Base-by-base conservation (phyloP, 108 stramenopile species). In the Bacterosira constricta region DNA sequence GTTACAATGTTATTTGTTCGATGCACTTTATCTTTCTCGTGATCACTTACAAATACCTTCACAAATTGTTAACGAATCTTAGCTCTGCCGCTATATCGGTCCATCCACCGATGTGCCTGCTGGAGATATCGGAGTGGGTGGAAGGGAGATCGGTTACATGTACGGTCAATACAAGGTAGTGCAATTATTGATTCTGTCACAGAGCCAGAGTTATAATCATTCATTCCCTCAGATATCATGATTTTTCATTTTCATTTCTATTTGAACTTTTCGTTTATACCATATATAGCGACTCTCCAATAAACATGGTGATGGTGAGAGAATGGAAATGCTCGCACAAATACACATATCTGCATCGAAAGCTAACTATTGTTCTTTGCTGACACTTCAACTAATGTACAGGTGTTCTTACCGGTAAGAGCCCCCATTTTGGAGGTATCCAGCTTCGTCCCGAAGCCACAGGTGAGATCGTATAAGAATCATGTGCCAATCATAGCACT, bases 41-140 rank as follows among this genome's bases (percentile, higher is more conserved):
- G n/a, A n/a, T n/a, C n/a, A n/a, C 9, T 29, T 46, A 35, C 41
- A 42, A 42, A n/a, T 42, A 42, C 12, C 17, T n/a, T 42, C 3
- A n/a, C 41, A 42, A 12, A 42, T 42, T 1, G 12, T 42, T n/a
- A n/a, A 18, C 30, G 9, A 27, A 21, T 11, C 4, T 30, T 17
- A 69, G 55, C 77, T 93, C 4, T 71, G 58, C 35, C 74, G 85
- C 4, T 87, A 93, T 52, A 58, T 93, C 49, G 84, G 82, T 79
- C 86, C 89, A 2, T 82, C 80, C 26, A 90, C 86, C 4, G 91
- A 93, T 78, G 88, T 93, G 32, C 92, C 92, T 15, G 92, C 92
- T 10, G 92, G 92, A 35, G 92, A 93, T 60, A 93, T 93, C 67
- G 92, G 92, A 42, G 92, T 93, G 0, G 89, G 92, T 8, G 92